Evolutionary conservation across 768 basidiomycete genomes (phyloP).

Genomic region (Lanmaoa rubissima): DNA sequence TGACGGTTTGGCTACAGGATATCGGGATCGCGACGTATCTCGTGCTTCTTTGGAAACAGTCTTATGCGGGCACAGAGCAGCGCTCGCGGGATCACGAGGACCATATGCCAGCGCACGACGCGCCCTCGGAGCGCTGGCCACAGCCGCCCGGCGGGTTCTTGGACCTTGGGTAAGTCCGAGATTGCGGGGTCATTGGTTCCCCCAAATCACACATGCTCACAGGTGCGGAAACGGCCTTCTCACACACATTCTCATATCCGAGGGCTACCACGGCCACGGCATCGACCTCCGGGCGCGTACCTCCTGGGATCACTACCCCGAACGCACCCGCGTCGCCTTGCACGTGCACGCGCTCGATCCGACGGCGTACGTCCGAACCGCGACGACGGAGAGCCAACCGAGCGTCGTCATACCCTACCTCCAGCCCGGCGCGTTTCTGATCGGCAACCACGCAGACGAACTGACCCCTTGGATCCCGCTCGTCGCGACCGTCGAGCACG

Average conservation of each 20-base stretch:
- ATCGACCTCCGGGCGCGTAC: constrained; percentile 82
- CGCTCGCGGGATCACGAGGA: not conserved
- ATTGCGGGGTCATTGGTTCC: not conserved
- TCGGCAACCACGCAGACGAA: constrained; percentile 96
- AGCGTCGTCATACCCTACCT: constrained; percentile 29
- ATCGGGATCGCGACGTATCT: constrained; percentile 94
- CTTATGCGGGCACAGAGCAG: constrained; percentile 37
- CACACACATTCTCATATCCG: constrained; percentile 78
- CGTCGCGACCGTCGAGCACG: constrained; percentile 57
- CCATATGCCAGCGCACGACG: not conserved
- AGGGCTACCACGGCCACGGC: constrained; percentile 84
- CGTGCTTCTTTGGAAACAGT: constrained; percentile 86
- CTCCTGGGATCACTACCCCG: constrained; percentile 82
- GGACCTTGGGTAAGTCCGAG: constrained; percentile 70
- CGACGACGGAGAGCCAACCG: not conserved
- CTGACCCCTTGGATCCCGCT: constrained; percentile 94
- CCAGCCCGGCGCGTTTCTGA: constrained; percentile 62
- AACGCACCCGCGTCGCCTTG: constrained; percentile 55
- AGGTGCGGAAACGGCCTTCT: constrained; percentile 94
- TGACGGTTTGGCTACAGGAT: constrained; percentile 50
- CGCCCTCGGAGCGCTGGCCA: constrained; percentile 71
- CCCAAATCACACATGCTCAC: not conserved
- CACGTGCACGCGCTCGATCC: constrained; percentile 75
- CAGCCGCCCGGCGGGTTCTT: constrained; percentile 83
- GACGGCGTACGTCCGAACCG: constrained; percentile 1